Percentiles rank a stretch among this genome's conserved stretches.
Conservation (phyloP, 495 filamentous ascomycete species). For the Halenospora varia region DNA sequence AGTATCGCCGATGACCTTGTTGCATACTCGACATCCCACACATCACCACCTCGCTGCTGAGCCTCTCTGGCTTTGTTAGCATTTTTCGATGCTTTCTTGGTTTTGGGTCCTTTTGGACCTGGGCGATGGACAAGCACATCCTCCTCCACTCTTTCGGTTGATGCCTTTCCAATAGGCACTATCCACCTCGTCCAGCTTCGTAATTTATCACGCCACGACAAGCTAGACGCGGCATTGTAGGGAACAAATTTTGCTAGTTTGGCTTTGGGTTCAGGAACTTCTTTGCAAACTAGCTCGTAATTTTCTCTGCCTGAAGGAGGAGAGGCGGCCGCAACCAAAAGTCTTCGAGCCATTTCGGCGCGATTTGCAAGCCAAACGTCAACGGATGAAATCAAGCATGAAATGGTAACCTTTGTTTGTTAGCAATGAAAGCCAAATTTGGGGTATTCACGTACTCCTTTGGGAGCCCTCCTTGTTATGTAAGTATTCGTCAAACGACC, state of each 20-base stretch:
- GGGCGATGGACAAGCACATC: neutral
- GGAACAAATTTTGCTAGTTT: conserved; percentile 5
- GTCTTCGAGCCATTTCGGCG: conserved; percentile 37
- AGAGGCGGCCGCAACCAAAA: conserved; percentile 36
- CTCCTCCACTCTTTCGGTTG: neutral
- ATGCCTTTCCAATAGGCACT: conserved; percentile 3
- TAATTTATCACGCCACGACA: conserved; percentile 41
- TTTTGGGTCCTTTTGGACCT: neutral
- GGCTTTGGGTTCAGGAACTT: neutral
- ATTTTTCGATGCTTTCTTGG: neutral
- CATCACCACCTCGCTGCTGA: neutral
- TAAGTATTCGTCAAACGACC: conserved; percentile 39
- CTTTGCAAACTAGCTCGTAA: neutral
- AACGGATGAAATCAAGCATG: neutral
- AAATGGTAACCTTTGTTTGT: conserved; percentile 11
- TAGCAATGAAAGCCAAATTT: neutral
- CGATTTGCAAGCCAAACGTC: conserved; percentile 1
- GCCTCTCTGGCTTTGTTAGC: neutral
- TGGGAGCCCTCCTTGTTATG: conserved; percentile 14
- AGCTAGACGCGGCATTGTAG: conserved; percentile 11
- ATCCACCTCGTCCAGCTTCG: conserved; percentile 37
- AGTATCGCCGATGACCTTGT: conserved; percentile 10
- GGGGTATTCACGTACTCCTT: neutral
- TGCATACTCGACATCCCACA: neutral
- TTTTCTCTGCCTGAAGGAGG: conserved; percentile 17